These are phyloP conservation scores for Pachysandra terminalis DNA, from an alignment of 164 flowering plant species.

Conservation along the genomic window DNA sequence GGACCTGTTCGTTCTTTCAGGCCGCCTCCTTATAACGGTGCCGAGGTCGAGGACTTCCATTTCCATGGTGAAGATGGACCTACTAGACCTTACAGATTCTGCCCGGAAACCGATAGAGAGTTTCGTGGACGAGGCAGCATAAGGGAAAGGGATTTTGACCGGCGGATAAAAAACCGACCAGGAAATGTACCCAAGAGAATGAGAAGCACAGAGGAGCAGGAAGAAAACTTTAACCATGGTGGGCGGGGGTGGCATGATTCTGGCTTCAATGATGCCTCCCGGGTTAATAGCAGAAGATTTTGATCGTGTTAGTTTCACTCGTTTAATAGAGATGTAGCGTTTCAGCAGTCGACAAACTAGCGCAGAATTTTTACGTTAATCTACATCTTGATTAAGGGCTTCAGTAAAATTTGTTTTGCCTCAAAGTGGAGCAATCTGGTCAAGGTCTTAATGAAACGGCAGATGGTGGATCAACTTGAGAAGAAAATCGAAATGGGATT, in stretches of 20 bases:
- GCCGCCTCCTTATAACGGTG: conserved; percentile 34
- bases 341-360: too few relatives aligned
- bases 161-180: conserved; percentile 37
- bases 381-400: too few relatives aligned
- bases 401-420: too few relatives aligned
- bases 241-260: conserved; percentile 49
- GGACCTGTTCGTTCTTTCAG: conserved; percentile 44
- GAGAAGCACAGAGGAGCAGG: conserved; percentile 49
- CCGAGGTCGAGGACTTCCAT: conserved; percentile 33
- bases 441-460: too few relatives aligned
- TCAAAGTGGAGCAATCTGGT: too few relatives aligned
- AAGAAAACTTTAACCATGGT: conserved; percentile 39
- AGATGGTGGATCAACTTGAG: too few relatives aligned
- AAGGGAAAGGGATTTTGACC: conserved; percentile 58
- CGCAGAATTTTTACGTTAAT: too few relatives aligned
- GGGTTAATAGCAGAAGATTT: conserved; percentile 47
- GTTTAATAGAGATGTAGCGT: too few relatives aligned
- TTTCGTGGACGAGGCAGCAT: conserved; percentile 36
- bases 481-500: too few relatives aligned
- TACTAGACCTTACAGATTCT: conserved; percentile 46
- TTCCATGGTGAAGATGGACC: conserved; percentile 37
- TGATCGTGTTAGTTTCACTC: conserved; percentile 18
- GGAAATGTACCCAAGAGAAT: conserved; percentile 37
- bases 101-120: conserved; percentile 37
- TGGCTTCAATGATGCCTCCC: conserved; percentile 39